phyloP scores from a whole-genome alignment of 805 yeast genomes.

The Yamadazyma tumulicola region DNA sequence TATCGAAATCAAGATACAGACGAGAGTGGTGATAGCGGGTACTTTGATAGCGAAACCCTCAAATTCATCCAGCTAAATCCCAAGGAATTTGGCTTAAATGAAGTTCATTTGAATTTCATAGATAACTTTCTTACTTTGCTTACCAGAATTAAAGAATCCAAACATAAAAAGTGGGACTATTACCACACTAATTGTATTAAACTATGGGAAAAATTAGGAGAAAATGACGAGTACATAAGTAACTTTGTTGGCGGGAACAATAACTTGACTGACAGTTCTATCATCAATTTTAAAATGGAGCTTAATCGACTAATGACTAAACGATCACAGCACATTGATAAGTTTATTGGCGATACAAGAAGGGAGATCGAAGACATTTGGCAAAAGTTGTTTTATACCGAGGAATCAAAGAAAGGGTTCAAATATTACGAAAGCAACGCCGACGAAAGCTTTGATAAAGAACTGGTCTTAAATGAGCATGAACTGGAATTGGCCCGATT shows the following conservation, averaged over 20 bases:
- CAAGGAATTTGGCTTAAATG: constrained; percentile 36
- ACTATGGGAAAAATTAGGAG: constrained; percentile 58
- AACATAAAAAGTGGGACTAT: constrained; percentile 34
- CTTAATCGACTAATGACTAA: constrained; percentile 53
- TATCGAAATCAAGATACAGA: constrained; percentile 13
- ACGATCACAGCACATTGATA: constrained; percentile 62
- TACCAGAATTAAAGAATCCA: constrained; percentile 26
- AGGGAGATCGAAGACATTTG: constrained; percentile 57
- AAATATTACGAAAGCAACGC: constrained; percentile 27
- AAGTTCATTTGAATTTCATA: constrained; percentile 31
- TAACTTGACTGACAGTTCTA: constrained; percentile 43
- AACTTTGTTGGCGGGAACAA: constrained; percentile 45
- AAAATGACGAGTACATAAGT: constrained; percentile 37
- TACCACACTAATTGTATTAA: constrained; percentile 39
- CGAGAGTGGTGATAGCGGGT: constrained; percentile 22
- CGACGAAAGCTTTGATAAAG: constrained; percentile 49
- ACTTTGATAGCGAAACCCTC: constrained; percentile 36
- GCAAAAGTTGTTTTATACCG: constrained; percentile 57
- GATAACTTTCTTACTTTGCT: constrained; percentile 29
- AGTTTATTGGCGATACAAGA: constrained; percentile 63
- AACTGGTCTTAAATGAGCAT: constrained; percentile 57
- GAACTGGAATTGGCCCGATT: constrained; percentile 58
- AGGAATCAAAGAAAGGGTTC: constrained; percentile 48
- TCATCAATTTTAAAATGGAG: constrained; percentile 54
- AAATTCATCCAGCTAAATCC: constrained; percentile 34